phyloP scores from a whole-genome alignment of 2,329 filamentous ascomycete species.

The Penicillium glabrum region DNA sequence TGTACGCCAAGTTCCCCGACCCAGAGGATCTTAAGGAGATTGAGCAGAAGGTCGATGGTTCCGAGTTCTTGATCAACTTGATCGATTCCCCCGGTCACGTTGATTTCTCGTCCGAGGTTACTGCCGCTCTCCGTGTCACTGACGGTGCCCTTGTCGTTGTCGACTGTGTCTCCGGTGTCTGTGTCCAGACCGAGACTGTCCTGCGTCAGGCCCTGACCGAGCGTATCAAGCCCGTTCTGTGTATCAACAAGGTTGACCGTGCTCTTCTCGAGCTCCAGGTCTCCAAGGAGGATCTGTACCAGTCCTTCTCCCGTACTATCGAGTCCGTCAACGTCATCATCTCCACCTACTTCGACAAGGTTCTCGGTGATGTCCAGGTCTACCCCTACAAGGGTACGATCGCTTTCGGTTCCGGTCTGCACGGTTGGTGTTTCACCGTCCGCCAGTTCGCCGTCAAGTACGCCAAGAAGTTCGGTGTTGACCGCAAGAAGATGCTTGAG shows the following conservation, averaged over 20 bases:
- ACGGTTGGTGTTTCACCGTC: slow-evolving; percentile 99
- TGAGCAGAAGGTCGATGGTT: slow-evolving; percentile 80
- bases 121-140: slow-evolving; percentile 98
- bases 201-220: slow-evolving; percentile 98
- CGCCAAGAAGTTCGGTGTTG: slow-evolving; percentile 99
- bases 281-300: slow-evolving; percentile 98
- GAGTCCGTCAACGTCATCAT: slow-evolving; percentile 99
- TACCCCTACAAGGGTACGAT: slow-evolving; percentile 97
- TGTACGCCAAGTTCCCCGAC: slow-evolving; percentile 81
- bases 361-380: slow-evolving; percentile 96
- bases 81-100: slow-evolving; percentile 99
- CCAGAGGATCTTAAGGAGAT: slow-evolving; percentile 94
- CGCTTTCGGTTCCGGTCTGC: slow-evolving; percentile 98
- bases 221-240: slow-evolving; percentile 99
- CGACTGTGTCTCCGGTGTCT: slow-evolving; percentile 99
- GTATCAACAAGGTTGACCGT: slow-evolving; percentile 99
- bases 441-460: slow-evolving; percentile 95
- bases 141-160: slow-evolving; percentile 99
- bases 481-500: slow-evolving; percentile 99
- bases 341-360: slow-evolving; percentile 97
- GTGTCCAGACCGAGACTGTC: slow-evolving; percentile 99
- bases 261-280: slow-evolving; percentile 98
- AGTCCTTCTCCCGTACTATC: slow-evolving; percentile 98
- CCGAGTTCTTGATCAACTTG: slow-evolving; percentile 99
- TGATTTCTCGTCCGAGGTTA: slow-evolving; percentile 99